Conservation (phyloP, 192 early-diverging fungal genomes). For the Coemansia interrupta region DNA sequence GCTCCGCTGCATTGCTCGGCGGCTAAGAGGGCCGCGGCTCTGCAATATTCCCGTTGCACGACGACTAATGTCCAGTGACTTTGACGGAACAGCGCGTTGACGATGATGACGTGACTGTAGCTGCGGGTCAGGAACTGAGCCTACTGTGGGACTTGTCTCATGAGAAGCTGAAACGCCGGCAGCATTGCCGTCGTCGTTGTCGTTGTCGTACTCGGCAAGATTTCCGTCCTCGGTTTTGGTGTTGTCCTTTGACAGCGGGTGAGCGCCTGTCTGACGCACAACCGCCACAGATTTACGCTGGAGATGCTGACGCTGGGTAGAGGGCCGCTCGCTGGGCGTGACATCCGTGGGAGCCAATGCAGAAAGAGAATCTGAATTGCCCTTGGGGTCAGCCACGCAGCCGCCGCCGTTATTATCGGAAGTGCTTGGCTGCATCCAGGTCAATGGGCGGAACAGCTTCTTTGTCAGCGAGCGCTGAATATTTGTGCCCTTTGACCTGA, state of each 20-base stretch:
- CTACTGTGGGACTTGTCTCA: background rate
- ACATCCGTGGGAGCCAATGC: background rate
- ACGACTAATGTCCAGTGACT: conserved; percentile 32
- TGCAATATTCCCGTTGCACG: background rate
- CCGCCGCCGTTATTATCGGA: background rate
- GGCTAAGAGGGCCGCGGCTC: conserved; percentile 22
- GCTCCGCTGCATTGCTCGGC: conserved; percentile 31
- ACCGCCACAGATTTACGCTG: conserved; percentile 10
- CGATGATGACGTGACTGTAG: background rate
- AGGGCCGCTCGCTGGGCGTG: background rate
- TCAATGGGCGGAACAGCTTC: conserved; percentile 27
- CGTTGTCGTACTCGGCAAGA: background rate
- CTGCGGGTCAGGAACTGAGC: background rate
- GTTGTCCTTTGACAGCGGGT: conserved; percentile 1
- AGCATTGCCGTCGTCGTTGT: background rate
- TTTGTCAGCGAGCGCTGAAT: conserved; percentile 17
- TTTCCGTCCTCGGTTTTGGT: background rate
- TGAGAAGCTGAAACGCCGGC: background rate
- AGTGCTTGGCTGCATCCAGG: conserved; percentile 14
- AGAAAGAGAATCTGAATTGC: background rate
- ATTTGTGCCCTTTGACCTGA: background rate
- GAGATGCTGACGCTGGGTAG: conserved; percentile 2
- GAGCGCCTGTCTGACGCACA: conserved; percentile 6
- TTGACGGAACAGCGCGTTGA: conserved; percentile 21
- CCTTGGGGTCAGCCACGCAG: background rate